These are phyloP conservation scores for Penicillium corylophilum DNA, from an alignment of 2,329 filamentous ascomycete species.

Conservation along the genomic window DNA sequence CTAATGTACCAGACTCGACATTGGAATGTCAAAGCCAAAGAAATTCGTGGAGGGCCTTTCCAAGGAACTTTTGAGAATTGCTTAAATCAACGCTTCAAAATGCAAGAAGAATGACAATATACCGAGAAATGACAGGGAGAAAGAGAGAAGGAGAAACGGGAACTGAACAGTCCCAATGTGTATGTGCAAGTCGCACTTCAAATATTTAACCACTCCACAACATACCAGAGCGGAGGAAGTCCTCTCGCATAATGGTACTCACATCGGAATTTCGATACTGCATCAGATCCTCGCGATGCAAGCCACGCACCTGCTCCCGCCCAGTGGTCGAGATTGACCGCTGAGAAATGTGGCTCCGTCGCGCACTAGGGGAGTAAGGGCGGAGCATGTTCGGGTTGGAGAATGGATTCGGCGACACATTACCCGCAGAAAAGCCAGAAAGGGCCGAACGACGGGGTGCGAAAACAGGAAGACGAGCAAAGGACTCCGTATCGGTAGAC, in stretches of 20 bases:
- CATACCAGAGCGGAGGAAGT: slow-evolving; percentile 31
- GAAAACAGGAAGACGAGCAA: slow-evolving; percentile 35
- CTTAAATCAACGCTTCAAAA: background rate
- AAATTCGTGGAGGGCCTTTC: background rate
- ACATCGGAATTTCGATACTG: slow-evolving; percentile 42
- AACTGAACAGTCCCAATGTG: too few species aligned
- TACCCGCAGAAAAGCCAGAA: slow-evolving; percentile 9
- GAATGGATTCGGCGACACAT: background rate
- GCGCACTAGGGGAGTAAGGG: slow-evolving; percentile 10
- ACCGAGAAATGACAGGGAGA: too few species aligned
- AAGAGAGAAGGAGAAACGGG: background rate
- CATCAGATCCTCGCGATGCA: slow-evolving; percentile 34
- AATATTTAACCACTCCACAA: slow-evolving; percentile 10
- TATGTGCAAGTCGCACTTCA: background rate
- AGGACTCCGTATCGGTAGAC: slow-evolving; percentile 32
- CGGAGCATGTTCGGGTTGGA: slow-evolving; percentile 17
- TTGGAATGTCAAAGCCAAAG: background rate
- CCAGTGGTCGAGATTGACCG: slow-evolving; percentile 29
- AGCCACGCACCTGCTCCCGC: slow-evolving; percentile 32
- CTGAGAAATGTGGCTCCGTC: slow-evolving; percentile 16
- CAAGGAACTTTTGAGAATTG: background rate
- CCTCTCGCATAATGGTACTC: slow-evolving; percentile 35
- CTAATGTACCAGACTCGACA: background rate
- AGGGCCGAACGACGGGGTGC: slow-evolving; percentile 27
- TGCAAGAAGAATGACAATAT: too few species aligned